These are phyloP conservation scores for Pouteria glomerata DNA, from an alignment of 148 eudicot species.

Conservation along the genomic window DNA sequence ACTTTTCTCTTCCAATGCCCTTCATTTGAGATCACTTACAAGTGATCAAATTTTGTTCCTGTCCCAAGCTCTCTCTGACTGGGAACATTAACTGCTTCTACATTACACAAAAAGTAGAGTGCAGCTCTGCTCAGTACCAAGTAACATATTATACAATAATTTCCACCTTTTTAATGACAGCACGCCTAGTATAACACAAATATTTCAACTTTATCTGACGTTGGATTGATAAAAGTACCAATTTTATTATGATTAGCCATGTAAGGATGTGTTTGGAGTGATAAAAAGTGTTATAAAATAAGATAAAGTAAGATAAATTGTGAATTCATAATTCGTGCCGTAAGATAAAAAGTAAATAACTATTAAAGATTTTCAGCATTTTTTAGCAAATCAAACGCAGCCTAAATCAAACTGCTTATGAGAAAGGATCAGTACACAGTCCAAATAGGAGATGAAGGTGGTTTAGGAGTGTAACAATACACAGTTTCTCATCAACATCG, in stretches of 20 bases:
- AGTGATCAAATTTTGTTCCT: background rate
- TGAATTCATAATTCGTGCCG: too few relatives aligned
- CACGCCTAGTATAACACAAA: background rate
- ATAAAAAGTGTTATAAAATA: too few relatives aligned
- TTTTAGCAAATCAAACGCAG: too few relatives aligned
- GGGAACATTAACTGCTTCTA: background rate
- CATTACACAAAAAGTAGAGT: background rate
- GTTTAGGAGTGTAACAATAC: background rate
- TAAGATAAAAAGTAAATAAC: too few relatives aligned
- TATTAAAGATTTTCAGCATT: too few relatives aligned
- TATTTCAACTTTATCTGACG: background rate
- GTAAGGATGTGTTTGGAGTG: too few relatives aligned
- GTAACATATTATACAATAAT: background rate
- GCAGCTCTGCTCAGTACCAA: background rate
- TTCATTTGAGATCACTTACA: background rate
- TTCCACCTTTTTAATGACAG: background rate
- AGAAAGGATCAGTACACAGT: too few relatives aligned
- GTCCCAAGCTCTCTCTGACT: background rate
- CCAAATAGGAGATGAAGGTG: background rate
- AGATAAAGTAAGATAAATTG: too few relatives aligned
- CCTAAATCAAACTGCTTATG: too few relatives aligned
- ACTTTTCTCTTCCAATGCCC: too few relatives aligned
- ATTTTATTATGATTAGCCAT: background rate
- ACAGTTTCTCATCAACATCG: background rate
- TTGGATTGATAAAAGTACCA: background rate